Evolutionary conservation across 2,329 filamentous ascomycete species (phyloP).

Genomic region (Cucurbitaria berberidis): DNA sequence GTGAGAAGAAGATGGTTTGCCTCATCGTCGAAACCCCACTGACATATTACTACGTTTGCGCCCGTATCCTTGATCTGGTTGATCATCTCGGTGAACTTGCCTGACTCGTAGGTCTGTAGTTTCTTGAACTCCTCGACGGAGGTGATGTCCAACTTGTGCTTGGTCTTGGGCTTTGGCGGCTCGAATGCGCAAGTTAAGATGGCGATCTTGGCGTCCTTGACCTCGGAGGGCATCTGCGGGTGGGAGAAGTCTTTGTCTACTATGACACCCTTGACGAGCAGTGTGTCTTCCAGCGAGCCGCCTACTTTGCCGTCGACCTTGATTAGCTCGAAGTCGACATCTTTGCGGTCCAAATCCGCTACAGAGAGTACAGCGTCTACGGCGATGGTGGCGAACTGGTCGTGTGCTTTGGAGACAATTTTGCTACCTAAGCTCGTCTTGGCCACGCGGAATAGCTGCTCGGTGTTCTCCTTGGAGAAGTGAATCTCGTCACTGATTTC

Average conservation of each 20-base stretch:
- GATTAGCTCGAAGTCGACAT: slow-evolving; percentile 98
- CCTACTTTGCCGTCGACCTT: slow-evolving; percentile 99
- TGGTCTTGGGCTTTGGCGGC: slow-evolving; percentile 98
- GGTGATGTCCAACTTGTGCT: slow-evolving; percentile 98
- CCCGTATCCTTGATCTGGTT: slow-evolving; percentile 96
- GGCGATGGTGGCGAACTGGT: slow-evolving; percentile 96
- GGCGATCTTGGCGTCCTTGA: slow-evolving; percentile 93
- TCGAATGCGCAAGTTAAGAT: slow-evolving; percentile 98
- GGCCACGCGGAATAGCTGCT: slow-evolving; percentile 91
- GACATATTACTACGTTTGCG: slow-evolving; percentile 96
- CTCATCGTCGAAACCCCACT: slow-evolving; percentile 99
- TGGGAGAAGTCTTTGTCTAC: slow-evolving; percentile 99
- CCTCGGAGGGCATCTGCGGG: slow-evolving; percentile 97
- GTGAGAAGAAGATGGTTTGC: slow-evolving; percentile 96
- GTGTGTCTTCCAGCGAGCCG: slow-evolving; percentile 87
- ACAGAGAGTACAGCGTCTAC: slow-evolving; percentile 97
- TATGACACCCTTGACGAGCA: slow-evolving; percentile 97
- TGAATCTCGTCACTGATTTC: slow-evolving; percentile 89
- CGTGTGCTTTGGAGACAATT: slow-evolving; percentile 98
- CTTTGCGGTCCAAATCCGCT: slow-evolving; percentile 91
- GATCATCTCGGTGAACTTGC: slow-evolving; percentile 99
- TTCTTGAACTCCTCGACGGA: slow-evolving; percentile 98
- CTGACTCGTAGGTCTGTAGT: slow-evolving; percentile 91
- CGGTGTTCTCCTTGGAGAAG: slow-evolving; percentile 79
- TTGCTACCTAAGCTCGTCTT: slow-evolving; percentile 97